Base-by-base conservation (phyloP, 129 eudicot genomes). In the Centrapalus pauciflorus region DNA sequence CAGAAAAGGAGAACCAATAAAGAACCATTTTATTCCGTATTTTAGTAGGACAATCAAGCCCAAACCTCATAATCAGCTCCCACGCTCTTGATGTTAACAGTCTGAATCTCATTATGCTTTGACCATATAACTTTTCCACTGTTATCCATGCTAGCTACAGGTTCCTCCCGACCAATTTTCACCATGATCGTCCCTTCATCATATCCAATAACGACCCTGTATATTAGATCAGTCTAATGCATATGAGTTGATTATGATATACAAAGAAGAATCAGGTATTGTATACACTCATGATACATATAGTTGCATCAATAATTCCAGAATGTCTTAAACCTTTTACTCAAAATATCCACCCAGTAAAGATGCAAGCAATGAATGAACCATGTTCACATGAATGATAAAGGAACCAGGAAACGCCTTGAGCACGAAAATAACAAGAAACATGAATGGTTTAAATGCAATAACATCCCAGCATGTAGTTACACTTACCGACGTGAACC, bases 171-270 rank as follows among this genome's bases (percentile, higher is more conserved):
- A 24, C 97, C 97, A 64, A 90, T 73, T 80, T 90, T 90, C 51
- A 90, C 95, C 97, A 90, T 86, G 52, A 90, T 86, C 51, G 80
- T 86, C 57, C 97, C 97, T 82, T 90, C 97, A 73, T 90, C 97
- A 80, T 90, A 90, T 33, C 97, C 97, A 57, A 90, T 82, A 49
- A 80, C 91, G 38, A 90, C 83, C 79, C 97, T 90, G 80, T 29
- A 51, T 19, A 63, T 41, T 33, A 45, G 63, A 49, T 26, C 21
- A 37, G 17, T 25, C 26, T 25, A 45, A 26, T 45, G 9, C 24
- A 46, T 27, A 26, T 29, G 17, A 46, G 70, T 65, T 45, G 58
- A 28, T 46, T 46, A 17, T 27, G 25, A 28, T 64, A 6, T 13
- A 64, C 9, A 64, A 37, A 38, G 2, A 41, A 45, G 37, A 16